These are phyloP conservation scores for Sphaerulina vaccinii DNA, from an alignment of 2,329 filamentous ascomycete genomes.

Conservation along the genomic window DNA sequence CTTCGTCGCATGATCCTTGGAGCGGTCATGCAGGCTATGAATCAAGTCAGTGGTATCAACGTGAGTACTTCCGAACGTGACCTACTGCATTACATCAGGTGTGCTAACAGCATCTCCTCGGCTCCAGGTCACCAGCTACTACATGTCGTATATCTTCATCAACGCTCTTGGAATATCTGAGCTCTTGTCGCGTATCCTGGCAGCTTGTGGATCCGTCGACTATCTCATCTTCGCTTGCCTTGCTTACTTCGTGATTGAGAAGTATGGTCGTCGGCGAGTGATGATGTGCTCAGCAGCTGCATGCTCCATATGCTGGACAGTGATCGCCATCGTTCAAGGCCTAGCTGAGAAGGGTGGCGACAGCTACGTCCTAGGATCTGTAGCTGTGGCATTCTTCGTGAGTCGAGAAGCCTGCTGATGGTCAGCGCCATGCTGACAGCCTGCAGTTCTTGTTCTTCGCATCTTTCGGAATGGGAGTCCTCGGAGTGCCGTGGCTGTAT, in stretches of 20 bases:
- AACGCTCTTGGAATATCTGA: constrained; percentile 51
- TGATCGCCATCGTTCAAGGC: constrained; percentile 48
- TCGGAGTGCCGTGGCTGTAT: constrained; percentile 36
- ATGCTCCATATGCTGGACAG: constrained; percentile 51
- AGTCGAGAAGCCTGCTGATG: no score
- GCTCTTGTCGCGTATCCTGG: constrained; percentile 49
- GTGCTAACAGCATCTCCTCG: neutral
- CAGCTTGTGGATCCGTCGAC: constrained; percentile 52
- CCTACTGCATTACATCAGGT: neutral
- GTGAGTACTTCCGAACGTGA: constrained; percentile 16
- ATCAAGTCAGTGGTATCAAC: constrained; percentile 31
- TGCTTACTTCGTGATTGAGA: constrained; percentile 50
- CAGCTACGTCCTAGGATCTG: constrained; percentile 47
- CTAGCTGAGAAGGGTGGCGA: constrained; percentile 44
- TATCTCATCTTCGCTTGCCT: constrained; percentile 51
- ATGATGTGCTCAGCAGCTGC: constrained; percentile 52
- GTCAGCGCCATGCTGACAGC: no score
- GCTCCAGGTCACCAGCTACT: no score
- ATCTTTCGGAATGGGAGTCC: constrained; percentile 61
- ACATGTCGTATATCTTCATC: constrained; percentile 51
- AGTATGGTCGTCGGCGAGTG: constrained; percentile 49
- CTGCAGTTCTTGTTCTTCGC: constrained; percentile 72
- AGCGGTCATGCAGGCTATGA: constrained; percentile 32
- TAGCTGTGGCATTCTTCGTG: constrained; percentile 48
- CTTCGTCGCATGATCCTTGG: constrained; percentile 29